These are phyloP conservation scores for Purshia tridentata DNA, from an alignment of 306 rosid genomes.

Conservation along the genomic window DNA sequence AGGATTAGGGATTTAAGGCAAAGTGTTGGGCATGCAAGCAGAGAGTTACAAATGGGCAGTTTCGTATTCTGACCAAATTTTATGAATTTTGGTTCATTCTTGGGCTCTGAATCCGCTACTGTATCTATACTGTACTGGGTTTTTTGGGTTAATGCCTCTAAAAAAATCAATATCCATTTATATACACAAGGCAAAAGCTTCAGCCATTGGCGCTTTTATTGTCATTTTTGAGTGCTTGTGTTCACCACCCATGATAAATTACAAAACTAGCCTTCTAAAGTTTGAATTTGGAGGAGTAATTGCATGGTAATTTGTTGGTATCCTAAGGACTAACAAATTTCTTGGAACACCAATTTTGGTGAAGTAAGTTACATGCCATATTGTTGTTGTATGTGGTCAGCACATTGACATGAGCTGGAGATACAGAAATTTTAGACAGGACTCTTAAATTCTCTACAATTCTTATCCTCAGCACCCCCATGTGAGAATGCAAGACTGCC, in stretches of 20 bases:
- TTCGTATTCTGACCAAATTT: conserved; percentile 34
- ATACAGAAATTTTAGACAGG: not conserved
- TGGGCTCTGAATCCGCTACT: conserved; percentile 32
- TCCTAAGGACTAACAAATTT: not conserved
- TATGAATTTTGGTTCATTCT: conserved; percentile 29
- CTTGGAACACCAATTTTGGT: conserved; percentile 3
- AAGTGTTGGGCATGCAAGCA: conserved; percentile 51
- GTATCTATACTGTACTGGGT: conserved; percentile 10
- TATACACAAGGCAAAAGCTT: not conserved
- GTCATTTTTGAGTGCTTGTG: conserved; percentile 15
- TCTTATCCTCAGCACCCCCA: not conserved
- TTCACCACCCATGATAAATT: conserved; percentile 3
- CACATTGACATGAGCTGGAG: not conserved
- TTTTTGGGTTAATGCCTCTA: conserved; percentile 17
- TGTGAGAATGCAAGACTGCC: not conserved
- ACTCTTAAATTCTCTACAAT: not conserved
- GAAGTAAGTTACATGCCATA: not conserved
- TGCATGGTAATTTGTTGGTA: not conserved
- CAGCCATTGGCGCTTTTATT: conserved; percentile 36
- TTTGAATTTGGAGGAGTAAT: conserved; percentile 1
- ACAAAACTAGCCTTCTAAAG: conserved; percentile 14
- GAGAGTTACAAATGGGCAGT: conserved; percentile 21
- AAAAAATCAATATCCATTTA: not conserved
- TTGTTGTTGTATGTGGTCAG: conserved; percentile 1
- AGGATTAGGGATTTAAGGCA: conserved; percentile 30